phyloP scores from a whole-genome alignment of 352 stramenopile species.

The Phytophthora tubulina region DNA sequence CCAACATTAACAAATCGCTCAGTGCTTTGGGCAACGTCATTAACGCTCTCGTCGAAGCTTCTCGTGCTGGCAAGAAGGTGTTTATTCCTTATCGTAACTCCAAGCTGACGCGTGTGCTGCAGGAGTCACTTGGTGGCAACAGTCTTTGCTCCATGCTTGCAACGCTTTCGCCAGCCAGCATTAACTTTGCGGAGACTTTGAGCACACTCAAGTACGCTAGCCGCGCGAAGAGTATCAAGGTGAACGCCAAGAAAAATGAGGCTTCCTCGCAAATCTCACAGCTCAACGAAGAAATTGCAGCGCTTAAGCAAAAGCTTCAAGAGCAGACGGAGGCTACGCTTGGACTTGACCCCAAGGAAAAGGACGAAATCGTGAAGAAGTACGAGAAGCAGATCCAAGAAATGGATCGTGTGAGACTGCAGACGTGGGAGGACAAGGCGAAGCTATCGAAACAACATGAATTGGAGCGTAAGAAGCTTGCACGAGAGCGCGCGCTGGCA shows the following conservation, averaged over 20 bases:
- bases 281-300: constrained; percentile 91
- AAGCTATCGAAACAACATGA: constrained; percentile 90
- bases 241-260: constrained; percentile 94
- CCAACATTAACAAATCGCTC: constrained; percentile 95
- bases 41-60: constrained; percentile 91
- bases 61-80: constrained; percentile 82
- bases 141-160: constrained; percentile 96
- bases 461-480: constrained; percentile 82
- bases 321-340: constrained; percentile 76
- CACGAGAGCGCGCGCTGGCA: constrained; percentile 79
- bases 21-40: constrained; percentile 95
- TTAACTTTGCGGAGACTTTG: constrained; percentile 96
- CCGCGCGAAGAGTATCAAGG: constrained; percentile 95
- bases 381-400: constrained; percentile 92
- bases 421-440: constrained; percentile 92
- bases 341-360: constrained; percentile 84
- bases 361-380: constrained; percentile 88
- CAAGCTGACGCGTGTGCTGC: constrained; percentile 94
- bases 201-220: constrained; percentile 97
- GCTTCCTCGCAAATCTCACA: constrained; percentile 91
- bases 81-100: constrained; percentile 96
- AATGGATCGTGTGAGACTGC: constrained; percentile 84
- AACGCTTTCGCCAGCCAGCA: constrained; percentile 94
- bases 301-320: constrained; percentile 88
- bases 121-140: constrained; percentile 94